A percentile compares a stretch with the other conserved stretches of the same genome.
Conservation (phyloP, 2,329 filamentous ascomycete species). For the Colletotrichum incanum region DNA sequence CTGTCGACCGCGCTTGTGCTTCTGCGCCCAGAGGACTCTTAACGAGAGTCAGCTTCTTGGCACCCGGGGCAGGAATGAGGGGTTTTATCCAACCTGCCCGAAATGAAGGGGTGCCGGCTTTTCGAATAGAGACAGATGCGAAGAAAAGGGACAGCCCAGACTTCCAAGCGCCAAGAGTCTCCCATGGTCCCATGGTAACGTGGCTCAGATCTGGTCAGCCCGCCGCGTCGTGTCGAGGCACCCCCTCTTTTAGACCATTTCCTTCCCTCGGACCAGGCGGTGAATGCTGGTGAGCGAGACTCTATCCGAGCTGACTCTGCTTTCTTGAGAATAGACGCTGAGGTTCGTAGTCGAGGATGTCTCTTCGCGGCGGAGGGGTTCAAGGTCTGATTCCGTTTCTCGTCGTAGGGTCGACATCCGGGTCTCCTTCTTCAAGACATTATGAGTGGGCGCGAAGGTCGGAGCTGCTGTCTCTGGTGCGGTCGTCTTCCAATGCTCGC, state of each 20-base stretch:
- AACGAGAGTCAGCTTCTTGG: slow-evolving; percentile 39
- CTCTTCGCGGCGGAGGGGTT: slow-evolving; percentile 34
- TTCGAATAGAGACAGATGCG: background rate
- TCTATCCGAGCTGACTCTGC: slow-evolving; percentile 26
- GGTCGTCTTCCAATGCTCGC: slow-evolving; percentile 42
- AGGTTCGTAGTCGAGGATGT: slow-evolving; percentile 30
- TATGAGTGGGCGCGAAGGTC: background rate
- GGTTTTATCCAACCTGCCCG: slow-evolving; percentile 28
- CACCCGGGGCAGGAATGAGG: slow-evolving; percentile 30
- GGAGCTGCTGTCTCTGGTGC: slow-evolving; percentile 8
- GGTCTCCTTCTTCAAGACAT: slow-evolving; percentile 8
- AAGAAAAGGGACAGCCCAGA: slow-evolving; percentile 23
- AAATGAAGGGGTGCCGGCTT: slow-evolving; percentile 20
- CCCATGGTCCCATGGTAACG: slow-evolving; percentile 22
- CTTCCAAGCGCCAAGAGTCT: slow-evolving; percentile 32
- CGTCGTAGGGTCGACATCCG: slow-evolving; percentile 22
- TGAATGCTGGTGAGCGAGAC: slow-evolving; percentile 31
- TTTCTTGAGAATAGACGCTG: slow-evolving; percentile 33
- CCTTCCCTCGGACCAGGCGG: slow-evolving; percentile 31
- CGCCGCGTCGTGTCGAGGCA: background rate
- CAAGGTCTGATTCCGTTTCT: slow-evolving; percentile 36
- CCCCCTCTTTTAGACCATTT: slow-evolving; percentile 36
- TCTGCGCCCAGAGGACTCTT: slow-evolving; percentile 29
- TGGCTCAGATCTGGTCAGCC: slow-evolving; percentile 15
- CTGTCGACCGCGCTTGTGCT: slow-evolving; percentile 22